Evolutionary conservation across 768 basidiomycete genomes (phyloP), one percentile per base, ranked within the genome.

Genomic region (Mrakia gelida): DNA sequence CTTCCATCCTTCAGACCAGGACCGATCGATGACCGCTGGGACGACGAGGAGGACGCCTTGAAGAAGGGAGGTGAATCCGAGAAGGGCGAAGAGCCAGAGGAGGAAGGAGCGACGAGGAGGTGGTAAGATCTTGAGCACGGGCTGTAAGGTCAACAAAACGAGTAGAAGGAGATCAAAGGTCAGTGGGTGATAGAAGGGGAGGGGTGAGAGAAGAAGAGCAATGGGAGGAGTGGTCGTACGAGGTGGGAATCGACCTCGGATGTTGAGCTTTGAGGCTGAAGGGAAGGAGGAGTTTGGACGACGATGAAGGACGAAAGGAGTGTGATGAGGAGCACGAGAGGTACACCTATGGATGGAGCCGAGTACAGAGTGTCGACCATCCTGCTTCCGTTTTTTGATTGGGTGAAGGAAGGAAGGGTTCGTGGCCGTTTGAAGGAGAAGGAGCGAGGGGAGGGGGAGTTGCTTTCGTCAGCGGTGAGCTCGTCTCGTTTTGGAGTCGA

Each of bases 21-120:
- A 79, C 80, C 90, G 89, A 80, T 88, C 86, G 76, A 93, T 82
- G 62, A 94, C 86, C 28, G 90, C 88, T 82, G 87, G 88, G 7
- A 88, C 85, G 62, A 91, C 89, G 81, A 92, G 91, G 23, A 90
- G 87, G 45, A 91, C 86, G 21, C 92, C 94, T 82, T 96, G 93
- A 43, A 89, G 84, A 72, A 95, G 86, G 83, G 90, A 95, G 23
- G 91, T 90, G 72, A 91, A 83, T n/a, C 92, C 88, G 32, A 88
- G 83, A 74, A 94, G 85, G 71, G 91, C 89, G 68, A 95, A 87
- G 79, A 93, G 86, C 62, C 87, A 83, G 68, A 95, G 87, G 82
- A 98, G 94, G 79, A 90, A 84, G 61, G 88, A 88, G 78, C 91
- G 89, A 82, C 95, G 91, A 61, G 94, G 94, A 23, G 56, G 52